Percentiles rank a stretch among this genome's conserved stretches.
These are phyloP conservation scores for Melocanna baccifera DNA, from an alignment of 176 grass and related monocot species.

Conservation along the genomic window DNA sequence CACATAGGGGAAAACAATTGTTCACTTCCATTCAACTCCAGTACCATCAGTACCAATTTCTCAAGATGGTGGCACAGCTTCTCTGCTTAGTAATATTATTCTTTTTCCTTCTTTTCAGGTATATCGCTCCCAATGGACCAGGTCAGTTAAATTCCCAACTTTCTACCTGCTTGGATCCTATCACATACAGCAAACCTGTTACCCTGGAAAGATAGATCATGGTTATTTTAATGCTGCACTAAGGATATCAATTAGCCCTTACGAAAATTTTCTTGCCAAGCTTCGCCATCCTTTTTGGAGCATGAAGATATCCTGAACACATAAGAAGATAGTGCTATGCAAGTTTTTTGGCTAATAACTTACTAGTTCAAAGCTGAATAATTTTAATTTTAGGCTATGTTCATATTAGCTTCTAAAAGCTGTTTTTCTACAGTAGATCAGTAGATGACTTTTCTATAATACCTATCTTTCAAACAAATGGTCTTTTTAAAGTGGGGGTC, in stretches of 20 bases:
- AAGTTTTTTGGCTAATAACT: not conserved
- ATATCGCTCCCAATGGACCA: slow-evolving; percentile 63
- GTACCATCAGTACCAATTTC: not conserved
- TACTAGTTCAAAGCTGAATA: not conserved
- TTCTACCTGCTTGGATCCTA: not conserved
- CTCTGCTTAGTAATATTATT: slow-evolving; percentile 14
- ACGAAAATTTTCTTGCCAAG: not conserved
- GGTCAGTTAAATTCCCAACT: slow-evolving; percentile 29
- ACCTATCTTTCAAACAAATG: no score
- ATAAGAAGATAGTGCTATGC: not conserved
- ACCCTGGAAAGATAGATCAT: not conserved
- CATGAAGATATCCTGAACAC: not conserved
- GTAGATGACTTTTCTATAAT: no score
- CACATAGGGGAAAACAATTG: not conserved
- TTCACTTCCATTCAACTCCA: not conserved
- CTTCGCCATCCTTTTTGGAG: not conserved
- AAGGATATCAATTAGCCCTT: not conserved
- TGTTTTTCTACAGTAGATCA: no score
- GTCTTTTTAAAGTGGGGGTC: no score
- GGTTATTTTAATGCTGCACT: not conserved
- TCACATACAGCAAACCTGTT: not conserved
- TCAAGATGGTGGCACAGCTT: not conserved
- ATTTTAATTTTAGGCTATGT: not conserved
- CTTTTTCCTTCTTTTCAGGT: slow-evolving; percentile 34
- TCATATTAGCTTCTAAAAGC: no score